Evolutionary conservation across 352 stramenopile species (phyloP).

Genomic region (Phytophthora pistaciae): DNA sequence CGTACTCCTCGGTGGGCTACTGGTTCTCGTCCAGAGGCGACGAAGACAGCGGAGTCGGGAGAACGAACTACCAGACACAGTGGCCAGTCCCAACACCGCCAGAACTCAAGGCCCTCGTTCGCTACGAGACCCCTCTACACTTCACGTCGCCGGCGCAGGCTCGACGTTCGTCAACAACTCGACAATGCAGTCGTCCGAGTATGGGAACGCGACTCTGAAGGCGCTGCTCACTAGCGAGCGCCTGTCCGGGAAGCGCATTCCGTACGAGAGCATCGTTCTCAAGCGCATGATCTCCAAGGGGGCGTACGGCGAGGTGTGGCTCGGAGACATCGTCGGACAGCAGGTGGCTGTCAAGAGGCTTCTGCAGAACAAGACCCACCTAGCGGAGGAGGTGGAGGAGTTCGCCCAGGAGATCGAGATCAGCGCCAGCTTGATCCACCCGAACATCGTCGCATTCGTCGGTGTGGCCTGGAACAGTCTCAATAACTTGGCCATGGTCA

Average conservation of each 20-base stretch:
- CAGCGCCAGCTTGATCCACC: slow-evolving; percentile 35
- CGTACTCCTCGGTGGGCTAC: slow-evolving; percentile 2
- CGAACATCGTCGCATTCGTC: slow-evolving; percentile 38
- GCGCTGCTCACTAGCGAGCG: slow-evolving; percentile 17
- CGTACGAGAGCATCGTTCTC: slow-evolving; percentile 18
- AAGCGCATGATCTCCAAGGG: slow-evolving; percentile 35
- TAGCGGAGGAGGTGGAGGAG: slow-evolving; percentile 35
- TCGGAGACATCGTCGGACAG: slow-evolving; percentile 30
- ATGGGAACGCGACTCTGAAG: slow-evolving; percentile 16
- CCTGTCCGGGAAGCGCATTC: slow-evolving; percentile 43
- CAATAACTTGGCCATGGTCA: slow-evolving; percentile 47
- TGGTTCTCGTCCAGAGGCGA: slow-evolving; percentile 10
- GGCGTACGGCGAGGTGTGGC: slow-evolving; percentile 55
- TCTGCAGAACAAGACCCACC: slow-evolving; percentile 26
- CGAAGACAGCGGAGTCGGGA: neutral
- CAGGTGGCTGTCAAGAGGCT: slow-evolving; percentile 49
- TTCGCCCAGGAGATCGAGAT: slow-evolving; percentile 48
- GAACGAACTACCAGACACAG: neutral
- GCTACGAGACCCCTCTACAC: neutral
- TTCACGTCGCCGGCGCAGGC: neutral
- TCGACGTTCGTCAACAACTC: neutral
- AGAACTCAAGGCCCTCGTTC: neutral
- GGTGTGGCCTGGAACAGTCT: slow-evolving; percentile 55
- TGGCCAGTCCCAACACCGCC: neutral
- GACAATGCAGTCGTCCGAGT: slow-evolving; percentile 5